Evolutionary conservation across 768 basidiomycete species (phyloP), one percentile per base, ranked within the genome.

Genomic region (Mycena rosella): DNA sequence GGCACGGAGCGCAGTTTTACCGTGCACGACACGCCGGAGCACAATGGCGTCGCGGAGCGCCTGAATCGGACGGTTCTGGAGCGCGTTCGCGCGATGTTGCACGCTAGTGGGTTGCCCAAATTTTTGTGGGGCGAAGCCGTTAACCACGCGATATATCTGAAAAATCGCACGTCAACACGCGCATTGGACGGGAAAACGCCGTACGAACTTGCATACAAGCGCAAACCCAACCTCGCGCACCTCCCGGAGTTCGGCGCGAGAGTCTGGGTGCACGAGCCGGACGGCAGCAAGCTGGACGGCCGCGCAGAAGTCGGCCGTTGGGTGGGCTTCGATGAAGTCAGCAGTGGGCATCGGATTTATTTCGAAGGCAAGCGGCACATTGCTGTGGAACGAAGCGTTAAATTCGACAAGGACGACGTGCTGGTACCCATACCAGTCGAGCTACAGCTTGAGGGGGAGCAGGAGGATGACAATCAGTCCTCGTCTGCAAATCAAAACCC

Each of bases 41-140:
- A n/a, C n/a, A n/a, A n/a, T n/a, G n/a, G n/a, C n/a, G n/a, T n/a
- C n/a, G n/a, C n/a, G n/a, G n/a, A n/a, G n/a, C n/a, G n/a, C n/a
- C n/a, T n/a, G n/a, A n/a, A n/a, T n/a, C n/a, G n/a, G n/a, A n/a
- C n/a, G n/a, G n/a, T n/a, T n/a, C n/a, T n/a, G n/a, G n/a, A n/a
- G n/a, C n/a, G n/a, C n/a, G n/a, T n/a, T n/a, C n/a, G n/a, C n/a
- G n/a, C n/a, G n/a, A n/a, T n/a, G n/a, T n/a, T n/a, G n/a, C n/a
- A n/a, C n/a, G n/a, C n/a, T n/a, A n/a, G n/a, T n/a, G n/a, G n/a
- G n/a, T n/a, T n/a, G n/a, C 79, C 77, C 1, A 74, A 72, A 20
- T 74, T 67, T 36, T 73, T 83, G 11, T 84, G 81, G 80, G 76
- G 60, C 2, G 78, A 80, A 32, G 76, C 78, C 4, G 52, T 78